A percentile compares a stretch with the other conserved stretches of the same genome.
These are phyloP conservation scores for Dentipellis sp. DNA, from an alignment of 768 basidiomycete genomes.

Conservation along the genomic window DNA sequence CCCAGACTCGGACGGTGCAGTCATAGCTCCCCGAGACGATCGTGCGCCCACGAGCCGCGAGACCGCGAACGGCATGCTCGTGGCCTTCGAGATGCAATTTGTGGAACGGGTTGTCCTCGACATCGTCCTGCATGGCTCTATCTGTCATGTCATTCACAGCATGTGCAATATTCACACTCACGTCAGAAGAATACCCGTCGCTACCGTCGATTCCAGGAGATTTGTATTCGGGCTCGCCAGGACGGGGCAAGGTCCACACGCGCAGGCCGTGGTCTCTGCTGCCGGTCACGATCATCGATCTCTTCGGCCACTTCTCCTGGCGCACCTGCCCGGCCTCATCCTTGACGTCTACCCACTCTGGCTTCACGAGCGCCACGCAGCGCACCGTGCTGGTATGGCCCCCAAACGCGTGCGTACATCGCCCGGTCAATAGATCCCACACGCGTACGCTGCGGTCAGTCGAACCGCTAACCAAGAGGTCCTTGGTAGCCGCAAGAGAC, in stretches of 20 bases:
- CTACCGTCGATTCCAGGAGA: conserved; percentile 53
- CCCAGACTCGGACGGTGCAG: conserved; percentile 92
- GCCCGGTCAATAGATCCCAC: conserved; percentile 75
- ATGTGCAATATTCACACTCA: conserved; percentile 17
- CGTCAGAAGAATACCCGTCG: conserved; percentile 48
- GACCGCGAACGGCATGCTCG: conserved; percentile 81
- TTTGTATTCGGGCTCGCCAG: conserved; percentile 69
- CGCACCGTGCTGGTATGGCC: conserved; percentile 96
- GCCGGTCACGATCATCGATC: conserved; percentile 66
- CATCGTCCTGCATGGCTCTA: conserved; percentile 41
- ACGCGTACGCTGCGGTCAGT: conserved; percentile 91
- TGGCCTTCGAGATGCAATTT: conserved; percentile 80
- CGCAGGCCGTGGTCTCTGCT: conserved; percentile 59
- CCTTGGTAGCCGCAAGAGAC: conserved; percentile 87
- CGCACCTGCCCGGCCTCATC: conserved; percentile 49
- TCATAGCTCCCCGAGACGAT: conserved; percentile 96
- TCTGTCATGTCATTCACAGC: neutral
- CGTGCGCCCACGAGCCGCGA: conserved; percentile 88
- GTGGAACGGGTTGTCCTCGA: conserved; percentile 82
- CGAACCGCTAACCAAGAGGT: conserved; percentile 83
- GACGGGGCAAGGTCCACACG: conserved; percentile 59
- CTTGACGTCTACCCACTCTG: conserved; percentile 75
- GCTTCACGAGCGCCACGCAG: conserved; percentile 92
- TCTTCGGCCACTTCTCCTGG: conserved; percentile 67
- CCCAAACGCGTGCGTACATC: conserved; percentile 87